A percentile compares a stretch with the other conserved stretches of the same genome.
Evolutionary conservation across 2,329 filamentous ascomycete species (phyloP).

Genomic region (Sordariomycetes sp.): DNA sequence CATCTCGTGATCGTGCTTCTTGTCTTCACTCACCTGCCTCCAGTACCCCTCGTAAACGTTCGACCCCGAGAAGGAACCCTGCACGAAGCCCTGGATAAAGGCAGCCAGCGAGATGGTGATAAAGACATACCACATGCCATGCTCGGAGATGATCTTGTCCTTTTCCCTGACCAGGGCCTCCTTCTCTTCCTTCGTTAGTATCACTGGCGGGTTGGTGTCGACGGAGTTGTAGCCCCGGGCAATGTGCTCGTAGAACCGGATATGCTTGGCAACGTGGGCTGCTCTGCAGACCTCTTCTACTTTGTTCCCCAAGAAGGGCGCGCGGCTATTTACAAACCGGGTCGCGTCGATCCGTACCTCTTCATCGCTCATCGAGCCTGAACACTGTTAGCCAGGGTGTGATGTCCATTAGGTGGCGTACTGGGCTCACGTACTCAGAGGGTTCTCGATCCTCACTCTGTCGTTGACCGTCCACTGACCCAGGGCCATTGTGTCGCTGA

Average conservation of each 20-base stretch:
- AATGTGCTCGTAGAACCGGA: slow-evolving; percentile 22
- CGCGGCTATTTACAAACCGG: slow-evolving; percentile 3
- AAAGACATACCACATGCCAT: slow-evolving; percentile 24
- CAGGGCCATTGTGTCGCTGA: background rate
- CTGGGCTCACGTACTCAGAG: background rate
- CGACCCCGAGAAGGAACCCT: slow-evolving; percentile 28
- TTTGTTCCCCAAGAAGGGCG: background rate
- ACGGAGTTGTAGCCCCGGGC: slow-evolving; percentile 13
- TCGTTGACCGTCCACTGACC: slow-evolving; percentile 1
- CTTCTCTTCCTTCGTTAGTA: slow-evolving; percentile 20
- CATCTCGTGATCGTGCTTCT: slow-evolving; percentile 14
- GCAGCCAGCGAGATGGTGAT: slow-evolving; percentile 28
- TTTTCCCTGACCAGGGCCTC: slow-evolving; percentile 20
- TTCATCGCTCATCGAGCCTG: slow-evolving; percentile 1
- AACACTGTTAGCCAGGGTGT: background rate
- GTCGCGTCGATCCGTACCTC: slow-evolving; percentile 1
- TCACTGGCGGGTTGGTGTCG: background rate
- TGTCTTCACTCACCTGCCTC: slow-evolving; percentile 5
- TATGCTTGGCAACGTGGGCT: slow-evolving; percentile 25
- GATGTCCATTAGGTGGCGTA: background rate
- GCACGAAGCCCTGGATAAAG: slow-evolving; percentile 28
- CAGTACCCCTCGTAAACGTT: slow-evolving; percentile 16
- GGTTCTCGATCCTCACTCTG: slow-evolving; percentile 3
- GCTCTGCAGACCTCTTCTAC: slow-evolving; percentile 11
- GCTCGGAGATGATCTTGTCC: slow-evolving; percentile 23